Evolutionary conservation across 306 rosid species (phyloP).

Genomic region (Corylus avellana): DNA sequence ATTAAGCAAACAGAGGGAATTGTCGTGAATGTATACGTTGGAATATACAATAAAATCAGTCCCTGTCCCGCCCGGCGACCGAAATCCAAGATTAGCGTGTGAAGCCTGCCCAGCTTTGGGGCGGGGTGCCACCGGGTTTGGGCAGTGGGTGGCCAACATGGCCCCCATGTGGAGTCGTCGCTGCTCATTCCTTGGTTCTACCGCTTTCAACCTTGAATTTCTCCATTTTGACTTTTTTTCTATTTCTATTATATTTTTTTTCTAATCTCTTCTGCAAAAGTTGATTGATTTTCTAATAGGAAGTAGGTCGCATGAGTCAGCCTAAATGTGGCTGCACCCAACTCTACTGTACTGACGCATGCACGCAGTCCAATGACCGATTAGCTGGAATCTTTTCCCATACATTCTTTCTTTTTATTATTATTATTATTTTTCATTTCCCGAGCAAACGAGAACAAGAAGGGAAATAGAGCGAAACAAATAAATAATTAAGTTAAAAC

Average conservation of each 20-base stretch:
- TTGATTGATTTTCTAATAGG: neutral
- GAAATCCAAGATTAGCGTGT: constrained; percentile 6
- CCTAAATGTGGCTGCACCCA: neutral
- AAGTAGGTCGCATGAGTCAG: constrained; percentile 10
- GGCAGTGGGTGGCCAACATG: constrained; percentile 23
- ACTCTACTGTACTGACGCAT: constrained; percentile 8
- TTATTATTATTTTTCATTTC: too few relatives aligned
- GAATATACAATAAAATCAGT: constrained; percentile 4
- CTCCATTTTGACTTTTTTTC: constrained; percentile 32
- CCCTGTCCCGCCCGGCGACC: constrained; percentile 27
- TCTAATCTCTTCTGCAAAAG: neutral
- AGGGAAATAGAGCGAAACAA: too few relatives aligned
- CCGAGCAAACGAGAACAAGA: too few relatives aligned
- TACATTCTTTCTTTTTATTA: neutral
- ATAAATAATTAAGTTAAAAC: too few relatives aligned
- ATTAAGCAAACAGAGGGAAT: constrained; percentile 17
- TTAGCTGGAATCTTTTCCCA: neutral
- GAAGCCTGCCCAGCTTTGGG: constrained; percentile 26
- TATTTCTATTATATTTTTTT: neutral
- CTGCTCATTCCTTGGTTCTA: constrained; percentile 41
- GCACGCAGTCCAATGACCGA: constrained; percentile 5
- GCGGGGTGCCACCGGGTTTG: constrained; percentile 27
- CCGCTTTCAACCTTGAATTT: constrained; percentile 43
- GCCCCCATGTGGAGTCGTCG: constrained; percentile 44
- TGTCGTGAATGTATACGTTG: constrained; percentile 7